Base-by-base conservation (phyloP, 2,329 filamentous ascomycete genomes). In the Chaetomium globosum region DNA sequence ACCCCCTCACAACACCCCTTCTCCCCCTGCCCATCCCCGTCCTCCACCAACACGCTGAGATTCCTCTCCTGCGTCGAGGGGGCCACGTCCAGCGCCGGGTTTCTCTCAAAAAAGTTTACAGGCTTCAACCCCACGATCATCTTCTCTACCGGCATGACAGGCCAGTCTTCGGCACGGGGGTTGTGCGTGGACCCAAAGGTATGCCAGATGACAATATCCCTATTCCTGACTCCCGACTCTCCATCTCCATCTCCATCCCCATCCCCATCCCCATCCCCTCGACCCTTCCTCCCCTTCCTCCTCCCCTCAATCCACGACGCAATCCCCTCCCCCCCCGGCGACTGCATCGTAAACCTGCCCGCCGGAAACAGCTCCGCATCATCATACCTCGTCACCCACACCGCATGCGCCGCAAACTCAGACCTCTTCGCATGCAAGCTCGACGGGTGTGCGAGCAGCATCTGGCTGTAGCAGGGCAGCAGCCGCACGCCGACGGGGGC, bases 91-190 rank as follows among this genome's bases (percentile, higher is more conserved):
- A 83, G 68, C 0, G 81, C 80, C 0, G 83, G 83, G 67, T 85
- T 85, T 64, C 76, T 77, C 3, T 79, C 76, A 67, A 84, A 85
- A 69, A 85, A 85, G 65, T 84, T 83, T 3, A 79, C 80, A 0
- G 83, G 82, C 69, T 82, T 80, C 48, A 85, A 71, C 54, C 75
- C 74, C 0, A 85, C 80, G 69, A 78, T 79, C 19, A 83, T 72
- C 19, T 77, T 82, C 74, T 89, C 87, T 70, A 82, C 83, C 0
- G 87, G 87, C 87, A 90, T 89, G 49, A 89, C 84, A 1, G 87
- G 87, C 75, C 88, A 89, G 72, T 89, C 87, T 71, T 89, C 87
- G 26, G 85, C 80, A 4, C 87, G 78, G 0, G 86, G 86, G 30
- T 88, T 81, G 68, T 88, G 85, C 63, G 86, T 87, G 61, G 88